phyloP scores from a whole-genome alignment of 2,329 filamentous ascomycete species.

The Botryosphaeria dothidea region DNA sequence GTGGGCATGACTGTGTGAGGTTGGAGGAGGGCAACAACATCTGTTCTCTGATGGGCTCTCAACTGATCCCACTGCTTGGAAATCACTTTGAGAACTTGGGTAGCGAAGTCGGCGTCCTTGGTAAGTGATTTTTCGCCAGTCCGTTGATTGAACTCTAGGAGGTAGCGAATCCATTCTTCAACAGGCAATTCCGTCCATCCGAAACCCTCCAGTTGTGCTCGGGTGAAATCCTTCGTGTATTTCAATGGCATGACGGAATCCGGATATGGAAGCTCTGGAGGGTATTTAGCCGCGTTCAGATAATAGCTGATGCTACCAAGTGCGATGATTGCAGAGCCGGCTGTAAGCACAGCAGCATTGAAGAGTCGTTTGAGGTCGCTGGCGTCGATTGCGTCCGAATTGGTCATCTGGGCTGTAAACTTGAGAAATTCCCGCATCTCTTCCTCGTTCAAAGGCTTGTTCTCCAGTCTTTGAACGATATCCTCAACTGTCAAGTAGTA shows the following conservation, averaged over 20 bases:
- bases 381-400: slow-evolving; percentile 70
- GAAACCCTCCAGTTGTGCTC: slow-evolving; percentile 71
- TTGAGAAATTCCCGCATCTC: slow-evolving; percentile 82
- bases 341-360: slow-evolving; percentile 74
- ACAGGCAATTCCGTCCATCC: slow-evolving; percentile 86
- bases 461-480: slow-evolving; percentile 79
- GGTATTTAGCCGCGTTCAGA: slow-evolving; percentile 79
- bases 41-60: slow-evolving; percentile 64
- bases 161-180: slow-evolving; percentile 74
- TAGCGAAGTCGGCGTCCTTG: slow-evolving; percentile 72
- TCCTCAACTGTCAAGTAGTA: slow-evolving; percentile 84
- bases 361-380: slow-evolving; percentile 69
- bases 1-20: slow-evolving; percentile 80
- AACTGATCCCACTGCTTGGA: slow-evolving; percentile 92
- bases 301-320: slow-evolving; percentile 78
- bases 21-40: slow-evolving; percentile 65
- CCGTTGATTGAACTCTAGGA: slow-evolving; percentile 31
- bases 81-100: slow-evolving; percentile 73
- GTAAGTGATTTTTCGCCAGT: slow-evolving; percentile 61
- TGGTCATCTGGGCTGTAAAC: slow-evolving; percentile 76
- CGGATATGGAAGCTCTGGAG: slow-evolving; percentile 14
- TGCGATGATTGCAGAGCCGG: slow-evolving; percentile 58
- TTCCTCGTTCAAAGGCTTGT: slow-evolving; percentile 74
- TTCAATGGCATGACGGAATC: slow-evolving; percentile 65
- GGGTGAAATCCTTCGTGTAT: slow-evolving; percentile 71